Conservation (phyloP, 179 eudicot genomes). For the Spinacia oleracea region DNA sequence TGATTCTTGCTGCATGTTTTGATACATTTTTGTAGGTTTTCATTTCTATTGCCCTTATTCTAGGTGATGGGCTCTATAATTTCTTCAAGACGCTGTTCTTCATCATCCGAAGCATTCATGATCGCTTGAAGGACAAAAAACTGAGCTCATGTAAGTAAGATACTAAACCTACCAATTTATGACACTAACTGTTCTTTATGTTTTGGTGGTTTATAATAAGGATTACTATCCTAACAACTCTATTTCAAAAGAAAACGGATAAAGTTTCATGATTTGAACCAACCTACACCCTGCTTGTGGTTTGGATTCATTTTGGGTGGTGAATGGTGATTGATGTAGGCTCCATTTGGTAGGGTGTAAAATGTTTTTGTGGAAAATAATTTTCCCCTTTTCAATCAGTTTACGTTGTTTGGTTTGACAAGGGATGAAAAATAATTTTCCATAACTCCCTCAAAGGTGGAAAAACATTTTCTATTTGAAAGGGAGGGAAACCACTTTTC, state of each 20-base stretch:
- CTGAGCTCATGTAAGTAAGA: conserved; percentile 29
- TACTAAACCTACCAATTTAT: too few relatives aligned
- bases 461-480: too few relatives aligned
- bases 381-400: too few relatives aligned
- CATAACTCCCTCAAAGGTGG: too few relatives aligned
- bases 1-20: not conserved
- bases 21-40: conserved; percentile 58
- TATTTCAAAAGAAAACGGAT: too few relatives aligned
- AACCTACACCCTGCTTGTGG: not conserved
- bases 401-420: too few relatives aligned
- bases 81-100: conserved; percentile 61
- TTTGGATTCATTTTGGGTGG: not conserved
- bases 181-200: not conserved
- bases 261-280: too few relatives aligned
- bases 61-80: conserved; percentile 89
- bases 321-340: not conserved
- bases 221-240: not conserved
- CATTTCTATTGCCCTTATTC: conserved; percentile 76
- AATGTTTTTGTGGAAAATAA: too few relatives aligned
- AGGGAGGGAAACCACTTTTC: too few relatives aligned
- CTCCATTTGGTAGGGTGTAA: too few relatives aligned
- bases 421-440: too few relatives aligned
- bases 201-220: not conserved
- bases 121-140: conserved; percentile 38
- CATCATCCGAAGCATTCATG: conserved; percentile 50